Base-by-base conservation (phyloP, 139 green algal genomes). In the Tetradesmus obliquus region DNA sequence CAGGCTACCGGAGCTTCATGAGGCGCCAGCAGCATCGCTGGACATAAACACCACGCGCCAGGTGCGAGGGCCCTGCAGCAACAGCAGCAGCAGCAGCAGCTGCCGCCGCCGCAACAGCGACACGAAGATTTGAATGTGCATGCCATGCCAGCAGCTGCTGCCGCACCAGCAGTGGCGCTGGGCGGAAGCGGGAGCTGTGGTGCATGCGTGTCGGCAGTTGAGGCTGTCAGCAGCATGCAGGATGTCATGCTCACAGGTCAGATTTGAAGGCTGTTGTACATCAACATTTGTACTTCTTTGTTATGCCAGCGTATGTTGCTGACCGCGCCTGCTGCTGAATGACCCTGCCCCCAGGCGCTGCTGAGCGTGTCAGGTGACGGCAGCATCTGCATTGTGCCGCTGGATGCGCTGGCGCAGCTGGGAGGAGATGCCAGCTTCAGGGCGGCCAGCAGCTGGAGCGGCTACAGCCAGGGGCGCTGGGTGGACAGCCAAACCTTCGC, bases 401-500 rank as follows among this genome's bases (percentile, higher is more conserved):
- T 90, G 53, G 54, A 84, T 83, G 71, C 69, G 2, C 5, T 69
- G 3, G 71, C 86, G 1, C 53, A 83, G 53, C 13, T 24, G 32
- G 53, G n/a, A 3, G 55, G 45, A 4, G 57, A 79, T 15, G 60
- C n/a, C 71, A 90, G 51, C 69, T 90, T 84, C 71, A 83, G 72
- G 19, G 71, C 69, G 24, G 89, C 60, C 20, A 55, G 17, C 55
- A 60, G 89, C 51, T 92, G 66, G 62, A 83, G 79, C 51, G 89
- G 89, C 22, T 94, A 93, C 85, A 93, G 87, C 55, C 90, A 91
- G 9, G 94, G 54, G 0, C 88, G 93, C 7, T 96, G 94, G 94
- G 85, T 91, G n/a, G 94, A 96, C 92, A 93, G 88, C 80, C 86
- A 94, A 32, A 88, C 79, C 1, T 94, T 96, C 57, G 91, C 90